phyloP scores from a whole-genome alignment of 192 early-diverging fungal genomes.

The Backusella luteola region DNA sequence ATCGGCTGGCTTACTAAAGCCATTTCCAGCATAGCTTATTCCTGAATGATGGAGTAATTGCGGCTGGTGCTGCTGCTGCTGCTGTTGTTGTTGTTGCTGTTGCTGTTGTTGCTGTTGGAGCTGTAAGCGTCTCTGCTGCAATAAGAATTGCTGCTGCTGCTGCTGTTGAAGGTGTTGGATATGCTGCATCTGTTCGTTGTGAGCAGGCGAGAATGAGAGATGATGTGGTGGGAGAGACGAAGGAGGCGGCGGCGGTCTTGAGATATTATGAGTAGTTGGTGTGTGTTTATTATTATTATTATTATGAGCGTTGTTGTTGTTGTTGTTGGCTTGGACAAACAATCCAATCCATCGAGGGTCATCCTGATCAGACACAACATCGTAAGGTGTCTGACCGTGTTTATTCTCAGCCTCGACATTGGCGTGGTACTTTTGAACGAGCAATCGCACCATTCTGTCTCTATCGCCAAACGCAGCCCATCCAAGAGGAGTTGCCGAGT shows the following conservation, averaged over 20 bases:
- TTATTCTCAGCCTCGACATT: slow-evolving; percentile 74
- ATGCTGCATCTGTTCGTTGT: not conserved
- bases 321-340: not conserved
- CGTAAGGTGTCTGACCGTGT: slow-evolving; percentile 74
- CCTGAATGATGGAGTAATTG: not conserved
- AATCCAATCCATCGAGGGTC: slow-evolving; percentile 38
- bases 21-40: not conserved
- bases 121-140: not conserved
- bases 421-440: slow-evolving; percentile 77
- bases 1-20: not conserved
- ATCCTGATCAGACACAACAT: slow-evolving; percentile 70
- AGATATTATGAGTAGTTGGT: not conserved
- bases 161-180: not conserved
- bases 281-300: not conserved
- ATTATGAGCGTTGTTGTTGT: not conserved
- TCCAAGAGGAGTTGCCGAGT: slow-evolving; percentile 76
- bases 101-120: not conserved
- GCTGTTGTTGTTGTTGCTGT: not conserved
- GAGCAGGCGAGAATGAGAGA: not conserved
- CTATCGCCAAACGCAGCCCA: slow-evolving; percentile 85
- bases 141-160: not conserved
- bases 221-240: not conserved
- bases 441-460: slow-evolving; percentile 65
- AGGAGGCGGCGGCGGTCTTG: not conserved
- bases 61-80: not conserved